Conservation (phyloP, 2,329 filamentous ascomycete genomes). For the Colletotrichum salicis region DNA sequence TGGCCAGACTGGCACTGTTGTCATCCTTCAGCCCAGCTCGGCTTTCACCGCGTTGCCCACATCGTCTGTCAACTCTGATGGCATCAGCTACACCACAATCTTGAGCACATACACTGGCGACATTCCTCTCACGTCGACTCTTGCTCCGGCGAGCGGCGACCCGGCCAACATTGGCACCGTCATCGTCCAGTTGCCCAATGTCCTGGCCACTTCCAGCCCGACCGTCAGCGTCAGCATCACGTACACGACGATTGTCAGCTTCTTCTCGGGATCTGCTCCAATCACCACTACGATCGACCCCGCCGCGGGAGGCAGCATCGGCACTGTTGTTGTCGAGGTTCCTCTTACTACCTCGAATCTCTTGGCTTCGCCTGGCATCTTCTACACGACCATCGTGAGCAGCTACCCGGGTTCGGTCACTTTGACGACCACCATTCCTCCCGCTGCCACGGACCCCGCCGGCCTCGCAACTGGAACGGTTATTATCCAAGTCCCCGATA, state of each 20-base stretch:
- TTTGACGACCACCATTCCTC: conserved; percentile 11
- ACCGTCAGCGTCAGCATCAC: background rate
- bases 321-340: background rate
- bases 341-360: conserved; percentile 1
- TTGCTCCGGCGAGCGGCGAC: conserved; percentile 13
- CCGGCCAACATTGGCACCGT: background rate
- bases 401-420: conserved; percentile 15
- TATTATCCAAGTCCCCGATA: conserved; percentile 9
- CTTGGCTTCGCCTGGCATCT: background rate
- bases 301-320: background rate
- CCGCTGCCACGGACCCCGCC: background rate
- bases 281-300: background rate
- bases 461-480: conserved; percentile 4
- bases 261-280: background rate
- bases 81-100: conserved; percentile 4
- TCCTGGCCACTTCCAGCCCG: background rate
- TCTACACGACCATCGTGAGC: conserved; percentile 4
- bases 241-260: conserved; percentile 4
- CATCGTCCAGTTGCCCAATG: background rate
- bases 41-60: background rate
- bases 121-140: conserved; percentile 8
- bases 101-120: conserved; percentile 6
- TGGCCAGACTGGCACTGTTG: background rate
- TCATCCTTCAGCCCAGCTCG: background rate
- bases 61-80: background rate